Evolutionary conservation across 2,329 filamentous ascomycete genomes (phyloP), one percentile per base, ranked within the genome.

Genomic region (Paecilomyces niveus): DNA sequence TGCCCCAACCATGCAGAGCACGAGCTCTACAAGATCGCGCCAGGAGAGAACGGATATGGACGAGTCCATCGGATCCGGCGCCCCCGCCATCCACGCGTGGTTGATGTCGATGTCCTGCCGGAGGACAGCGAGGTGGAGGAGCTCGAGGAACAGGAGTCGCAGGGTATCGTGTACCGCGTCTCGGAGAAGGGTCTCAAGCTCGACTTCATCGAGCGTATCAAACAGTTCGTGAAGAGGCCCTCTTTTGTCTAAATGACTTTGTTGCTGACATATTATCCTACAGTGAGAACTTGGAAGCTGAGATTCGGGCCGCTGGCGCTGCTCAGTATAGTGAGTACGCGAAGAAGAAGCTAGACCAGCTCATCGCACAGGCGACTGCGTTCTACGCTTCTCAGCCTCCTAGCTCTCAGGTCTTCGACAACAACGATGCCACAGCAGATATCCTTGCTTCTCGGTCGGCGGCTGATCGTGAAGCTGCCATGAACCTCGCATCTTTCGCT

Each of bases 1-100:
- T 99, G 94, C 70, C 93, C 93, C 54, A 86, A 89, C 63, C 94
- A 99, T 71, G 81, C 89, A 50, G 90, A 94, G 56, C 87, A 93
- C 62, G 82, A 92, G 58, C 80, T 96, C 55, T 62, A 64, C 52
- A 60, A 65, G 29, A 35, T 61, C 58, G 77, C 76, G 31, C 77
- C 82, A 53, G 75, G 87, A 21, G 84, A 86, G 8, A 73, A 73
- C 21, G 74, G 78, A 53, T 77, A 87, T 26, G 84, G 67, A 35
- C 64, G 63, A 29, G 59, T 61, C 52, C 68, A 69, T 55, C 71
- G 67, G 56, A 64, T 70, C 58, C 74, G 72, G 53, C 72, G 70
- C 29, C 68, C 70, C 21, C 69, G 69, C 57, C 62, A 67, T 56
- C 69, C 68, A 29, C 88, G 89, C 45, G 79, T 85, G 67, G 85